phyloP scores from a whole-genome alignment of 2,329 filamentous ascomycete species.

The Xylariaceae sp. region DNA sequence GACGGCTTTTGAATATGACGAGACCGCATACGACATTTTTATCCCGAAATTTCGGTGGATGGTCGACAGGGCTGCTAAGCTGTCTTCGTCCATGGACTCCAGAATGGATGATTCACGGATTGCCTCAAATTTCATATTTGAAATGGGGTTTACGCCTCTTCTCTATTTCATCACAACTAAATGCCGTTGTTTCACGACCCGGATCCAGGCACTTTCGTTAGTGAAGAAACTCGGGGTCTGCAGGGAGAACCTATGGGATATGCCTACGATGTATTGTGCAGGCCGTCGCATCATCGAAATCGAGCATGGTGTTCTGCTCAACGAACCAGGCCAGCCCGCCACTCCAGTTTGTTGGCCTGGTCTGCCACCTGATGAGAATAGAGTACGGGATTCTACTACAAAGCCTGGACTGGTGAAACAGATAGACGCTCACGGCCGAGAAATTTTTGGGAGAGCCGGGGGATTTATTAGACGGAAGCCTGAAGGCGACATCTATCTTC shows the following conservation, averaged over 20 bases:
- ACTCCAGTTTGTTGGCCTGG: conserved; percentile 24
- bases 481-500: conserved; percentile 28
- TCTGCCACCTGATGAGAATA: conserved; percentile 32
- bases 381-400: conserved; percentile 31
- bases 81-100: conserved; percentile 13
- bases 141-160: conserved; percentile 43
- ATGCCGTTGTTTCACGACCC: conserved; percentile 42
- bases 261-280: conserved; percentile 35
- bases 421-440: conserved; percentile 15
- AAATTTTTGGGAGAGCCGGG: conserved; percentile 21
- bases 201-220: conserved; percentile 39
- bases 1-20: conserved; percentile 34
- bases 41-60: conserved; percentile 37
- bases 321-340: conserved; percentile 20
- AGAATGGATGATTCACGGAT: neutral
- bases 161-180: conserved; percentile 44
- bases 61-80: conserved; percentile 29
- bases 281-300: conserved; percentile 41
- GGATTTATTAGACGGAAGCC: conserved; percentile 29
- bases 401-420: conserved; percentile 16
- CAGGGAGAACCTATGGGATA: conserved; percentile 44
- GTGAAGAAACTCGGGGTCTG: conserved; percentile 36
- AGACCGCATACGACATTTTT: conserved; percentile 41
- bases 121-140: conserved; percentile 42
- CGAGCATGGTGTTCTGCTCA: conserved; percentile 41